A percentile compares a stretch with the other conserved stretches of the same genome.
Evolutionary conservation across 352 stramenopile genomes (phyloP).

Genomic region (Globisporangium viniferum): DNA sequence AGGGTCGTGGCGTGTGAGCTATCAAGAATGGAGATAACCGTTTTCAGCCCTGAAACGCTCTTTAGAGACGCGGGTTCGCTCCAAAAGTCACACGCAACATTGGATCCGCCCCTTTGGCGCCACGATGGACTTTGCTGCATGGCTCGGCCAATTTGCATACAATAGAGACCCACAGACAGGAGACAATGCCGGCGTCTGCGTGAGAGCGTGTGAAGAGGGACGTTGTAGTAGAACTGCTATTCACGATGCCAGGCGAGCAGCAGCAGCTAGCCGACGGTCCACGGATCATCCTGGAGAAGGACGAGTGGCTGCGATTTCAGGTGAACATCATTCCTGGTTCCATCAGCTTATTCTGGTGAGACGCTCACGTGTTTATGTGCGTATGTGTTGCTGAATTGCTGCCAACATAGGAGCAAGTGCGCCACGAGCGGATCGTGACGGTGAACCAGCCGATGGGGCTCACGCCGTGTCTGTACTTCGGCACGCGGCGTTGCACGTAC

Average conservation of each 20-base stretch:
- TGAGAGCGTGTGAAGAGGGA: too few relatives aligned
- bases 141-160: neutral
- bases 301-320: constrained; percentile 45
- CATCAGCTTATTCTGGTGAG: neutral
- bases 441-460: constrained; percentile 51
- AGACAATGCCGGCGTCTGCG: too few relatives aligned
- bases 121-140: neutral
- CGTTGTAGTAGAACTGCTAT: neutral
- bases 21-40: neutral
- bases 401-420: constrained; percentile 29
- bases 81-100: constrained; percentile 10
- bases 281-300: constrained; percentile 20
- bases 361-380: neutral
- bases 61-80: neutral
- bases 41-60: constrained; percentile 2
- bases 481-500: constrained; percentile 66
- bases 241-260: neutral
- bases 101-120: constrained; percentile 2
- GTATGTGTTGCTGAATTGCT: neutral
- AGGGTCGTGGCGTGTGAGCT: too few relatives aligned
- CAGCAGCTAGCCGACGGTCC: neutral
- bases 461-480: constrained; percentile 68
- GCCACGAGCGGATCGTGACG: constrained; percentile 52
- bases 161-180: neutral
- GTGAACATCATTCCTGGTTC: neutral